Base-by-base conservation (phyloP, 2,329 filamentous ascomycete species). In the Penicillium paneum region DNA sequence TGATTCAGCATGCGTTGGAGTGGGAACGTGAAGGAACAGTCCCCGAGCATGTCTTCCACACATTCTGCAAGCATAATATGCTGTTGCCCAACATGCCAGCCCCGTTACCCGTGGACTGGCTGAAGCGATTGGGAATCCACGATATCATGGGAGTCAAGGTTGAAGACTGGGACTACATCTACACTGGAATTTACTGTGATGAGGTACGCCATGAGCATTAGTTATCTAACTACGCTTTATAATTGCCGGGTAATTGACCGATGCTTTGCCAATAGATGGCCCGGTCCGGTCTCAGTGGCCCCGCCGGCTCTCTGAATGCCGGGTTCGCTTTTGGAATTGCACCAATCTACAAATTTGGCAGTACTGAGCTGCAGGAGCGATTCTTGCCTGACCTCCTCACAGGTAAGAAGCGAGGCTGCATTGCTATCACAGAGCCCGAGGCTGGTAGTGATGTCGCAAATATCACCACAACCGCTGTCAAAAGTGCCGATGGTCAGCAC, bases 391-490 rank as follows among this genome's bases (percentile, higher is more conserved):
- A 88, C 47, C 76, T 91, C 0, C 75, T 91, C 12, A 81, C 79
- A 0, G 86, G 86, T 7, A 80, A 79, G 66, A 89, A 85, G 72
- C 78, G 88, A 39, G 79, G 79, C 13, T 91, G 88, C 65, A 90
- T 92, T 61, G 89, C 88, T 10, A 90, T 92, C 63, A 92, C 89
- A 0, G 89, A 92, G 67, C 89, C 89, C 0, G 84, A 83, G 49
- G 87, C 87, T 0, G 88, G 89, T 0, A 85, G 81, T 49, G 88
- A 91, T 67, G 89, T 91, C 1, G 86, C 87, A 7, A 87, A 86
- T 64, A 88, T 91, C 60, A 79, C 80, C 4, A 90, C 88, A 0
- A 88, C 83, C 0, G 88, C 88, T 2, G 76, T 71, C 4, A 86
- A 84, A 69, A 81, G 78, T 7, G 66, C 76, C 0, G 84, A 87